Evolutionary conservation across 2,329 filamentous ascomycete genomes (phyloP).

Genomic region (Drechslerella coelobrocha): DNA sequence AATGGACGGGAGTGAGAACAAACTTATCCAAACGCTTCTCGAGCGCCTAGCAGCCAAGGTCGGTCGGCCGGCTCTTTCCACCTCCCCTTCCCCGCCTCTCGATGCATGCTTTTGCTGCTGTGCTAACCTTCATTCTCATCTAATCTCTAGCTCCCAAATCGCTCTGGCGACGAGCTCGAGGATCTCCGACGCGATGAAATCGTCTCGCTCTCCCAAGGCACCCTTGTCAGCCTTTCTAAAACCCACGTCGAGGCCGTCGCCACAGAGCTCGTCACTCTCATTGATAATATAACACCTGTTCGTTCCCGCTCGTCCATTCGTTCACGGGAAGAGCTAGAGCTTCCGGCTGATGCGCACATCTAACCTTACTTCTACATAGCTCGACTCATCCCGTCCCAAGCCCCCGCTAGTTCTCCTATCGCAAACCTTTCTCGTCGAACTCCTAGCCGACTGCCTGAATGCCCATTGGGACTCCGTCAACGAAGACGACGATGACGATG

Average conservation of each 20-base stretch:
- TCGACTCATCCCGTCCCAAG: slow-evolving; percentile 30
- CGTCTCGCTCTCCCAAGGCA: slow-evolving; percentile 53
- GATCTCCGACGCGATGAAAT: slow-evolving; percentile 55
- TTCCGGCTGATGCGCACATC: slow-evolving; percentile 6
- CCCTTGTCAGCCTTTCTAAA: slow-evolving; percentile 54
- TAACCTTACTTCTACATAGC: slow-evolving; percentile 9
- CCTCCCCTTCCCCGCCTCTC: not conserved
- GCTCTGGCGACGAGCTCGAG: slow-evolving; percentile 54
- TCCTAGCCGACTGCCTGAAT: slow-evolving; percentile 71
- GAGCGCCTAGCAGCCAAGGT: slow-evolving; percentile 55
- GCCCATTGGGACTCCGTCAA: slow-evolving; percentile 69
- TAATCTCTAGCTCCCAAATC: slow-evolving; percentile 53
- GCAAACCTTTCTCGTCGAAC: slow-evolving; percentile 69
- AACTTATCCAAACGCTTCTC: slow-evolving; percentile 55
- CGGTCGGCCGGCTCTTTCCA: slow-evolving; percentile 9
- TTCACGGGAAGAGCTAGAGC: not conserved
- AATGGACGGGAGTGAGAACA: slow-evolving; percentile 55
- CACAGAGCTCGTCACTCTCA: slow-evolving; percentile 52
- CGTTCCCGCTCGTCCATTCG: slow-evolving; percentile 7
- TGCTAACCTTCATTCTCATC: not conserved
- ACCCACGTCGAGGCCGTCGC: slow-evolving; percentile 54
- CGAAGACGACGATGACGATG: slow-evolving; percentile 61
- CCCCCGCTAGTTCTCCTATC: slow-evolving; percentile 64
- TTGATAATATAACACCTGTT: slow-evolving; percentile 55
- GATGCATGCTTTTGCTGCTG: not conserved